phyloP scores from a whole-genome alignment of 2,329 filamentous ascomycete genomes.

The Venturia oleaginea region DNA sequence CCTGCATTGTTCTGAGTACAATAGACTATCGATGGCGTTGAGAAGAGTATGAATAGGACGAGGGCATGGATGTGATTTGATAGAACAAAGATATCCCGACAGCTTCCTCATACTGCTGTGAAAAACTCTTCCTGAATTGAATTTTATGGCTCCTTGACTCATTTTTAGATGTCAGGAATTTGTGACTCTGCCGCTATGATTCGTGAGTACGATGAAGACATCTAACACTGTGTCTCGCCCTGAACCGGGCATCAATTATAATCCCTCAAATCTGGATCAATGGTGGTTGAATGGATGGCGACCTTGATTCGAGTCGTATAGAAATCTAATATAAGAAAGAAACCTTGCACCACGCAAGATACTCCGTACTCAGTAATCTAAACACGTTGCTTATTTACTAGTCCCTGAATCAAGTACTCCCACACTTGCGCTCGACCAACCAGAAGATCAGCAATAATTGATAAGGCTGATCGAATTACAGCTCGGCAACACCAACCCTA shows the following conservation, averaged over 20 bases:
- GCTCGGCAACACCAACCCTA: background rate
- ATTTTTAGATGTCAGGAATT: background rate
- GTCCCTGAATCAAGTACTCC: no score
- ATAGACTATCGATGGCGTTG: background rate
- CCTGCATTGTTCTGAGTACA: background rate
- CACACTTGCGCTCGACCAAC: no score
- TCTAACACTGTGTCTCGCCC: no score
- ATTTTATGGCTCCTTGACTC: background rate
- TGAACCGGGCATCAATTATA: no score
- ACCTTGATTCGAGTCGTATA: no score
- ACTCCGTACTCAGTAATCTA: no score
- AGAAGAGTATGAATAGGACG: background rate
- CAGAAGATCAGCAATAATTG: background rate
- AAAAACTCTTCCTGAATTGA: background rate
- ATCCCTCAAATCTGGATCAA: no score
- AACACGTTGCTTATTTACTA: no score
- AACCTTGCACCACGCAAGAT: no score
- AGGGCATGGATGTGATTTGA: background rate
- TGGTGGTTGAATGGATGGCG: no score
- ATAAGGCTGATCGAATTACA: background rate
- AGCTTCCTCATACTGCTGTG: background rate
- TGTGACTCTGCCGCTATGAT: no score
- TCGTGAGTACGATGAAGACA: background rate
- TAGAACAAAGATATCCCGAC: conserved; percentile 2
- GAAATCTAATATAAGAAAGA: no score